Evolutionary conservation across 805 yeast species (phyloP).

Genomic region (Spathaspora girioi): DNA sequence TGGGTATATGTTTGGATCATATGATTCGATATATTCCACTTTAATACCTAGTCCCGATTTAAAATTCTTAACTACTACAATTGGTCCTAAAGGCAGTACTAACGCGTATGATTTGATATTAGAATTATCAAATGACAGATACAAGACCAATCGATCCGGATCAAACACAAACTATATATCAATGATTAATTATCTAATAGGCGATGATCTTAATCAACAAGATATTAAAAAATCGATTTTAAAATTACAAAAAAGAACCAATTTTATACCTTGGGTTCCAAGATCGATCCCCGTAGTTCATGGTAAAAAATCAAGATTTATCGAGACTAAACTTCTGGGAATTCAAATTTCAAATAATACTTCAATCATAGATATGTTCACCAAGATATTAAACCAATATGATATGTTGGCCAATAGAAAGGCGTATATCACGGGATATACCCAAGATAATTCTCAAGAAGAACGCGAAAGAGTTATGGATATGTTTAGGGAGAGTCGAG

Average conservation of each 20-base stretch:
- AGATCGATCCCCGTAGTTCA: slow-evolving; percentile 74
- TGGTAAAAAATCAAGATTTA: slow-evolving; percentile 68
- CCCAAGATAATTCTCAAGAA: slow-evolving; percentile 41
- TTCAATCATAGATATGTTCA: slow-evolving; percentile 62
- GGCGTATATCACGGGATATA: slow-evolving; percentile 82
- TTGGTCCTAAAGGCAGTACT: slow-evolving; percentile 43
- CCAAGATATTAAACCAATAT: slow-evolving; percentile 68
- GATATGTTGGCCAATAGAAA: slow-evolving; percentile 74
- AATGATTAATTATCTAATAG: slow-evolving; percentile 61
- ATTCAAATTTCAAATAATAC: slow-evolving; percentile 82
- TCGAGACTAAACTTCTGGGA: slow-evolving; percentile 54
- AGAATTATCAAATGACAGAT: slow-evolving; percentile 74
- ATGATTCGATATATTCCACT: slow-evolving; percentile 76
- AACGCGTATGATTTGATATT: slow-evolving; percentile 82
- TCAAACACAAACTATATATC: slow-evolving; percentile 55
- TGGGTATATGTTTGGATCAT: slow-evolving; percentile 82
- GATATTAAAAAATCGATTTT: slow-evolving; percentile 69
- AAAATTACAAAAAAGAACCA: slow-evolving; percentile 61
- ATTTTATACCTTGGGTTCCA: slow-evolving; percentile 85
- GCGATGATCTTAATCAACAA: slow-evolving; percentile 58
- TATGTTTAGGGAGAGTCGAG: slow-evolving; percentile 48
- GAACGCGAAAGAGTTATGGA: slow-evolving; percentile 43
- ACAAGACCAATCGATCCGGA: slow-evolving; percentile 60
- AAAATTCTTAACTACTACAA: slow-evolving; percentile 42
- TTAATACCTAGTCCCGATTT: slow-evolving; percentile 81